phyloP scores from a whole-genome alignment of 768 basidiomycete species.

The Goffeauzyma gilvescens region DNA sequence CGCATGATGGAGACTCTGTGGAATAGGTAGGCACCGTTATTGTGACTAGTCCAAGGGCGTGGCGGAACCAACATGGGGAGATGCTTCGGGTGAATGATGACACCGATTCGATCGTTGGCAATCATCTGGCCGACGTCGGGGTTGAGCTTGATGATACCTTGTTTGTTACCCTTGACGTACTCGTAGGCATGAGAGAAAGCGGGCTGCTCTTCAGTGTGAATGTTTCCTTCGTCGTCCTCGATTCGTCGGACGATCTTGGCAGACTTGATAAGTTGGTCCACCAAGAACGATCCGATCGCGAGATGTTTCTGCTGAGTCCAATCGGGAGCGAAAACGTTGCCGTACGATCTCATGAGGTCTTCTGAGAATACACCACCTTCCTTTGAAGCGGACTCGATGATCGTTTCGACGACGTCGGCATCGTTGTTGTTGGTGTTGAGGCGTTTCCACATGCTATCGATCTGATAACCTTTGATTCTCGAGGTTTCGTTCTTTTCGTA shows the following conservation, averaged over 20 bases:
- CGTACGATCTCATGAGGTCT: too few species aligned
- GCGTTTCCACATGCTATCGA: not conserved
- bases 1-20: conserved; percentile 68
- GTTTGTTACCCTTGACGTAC: conserved; percentile 74
- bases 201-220: conserved; percentile 54
- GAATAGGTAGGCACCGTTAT: conserved; percentile 66
- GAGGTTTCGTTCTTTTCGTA: not conserved
- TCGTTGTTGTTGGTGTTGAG: too few species aligned
- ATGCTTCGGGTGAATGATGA: conserved; percentile 73
- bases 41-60: conserved; percentile 59
- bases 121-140: conserved; percentile 57
- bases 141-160: conserved; percentile 81
- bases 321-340: conserved; percentile 34
- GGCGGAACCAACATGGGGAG: conserved; percentile 89
- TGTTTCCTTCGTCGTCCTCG: conserved; percentile 41
- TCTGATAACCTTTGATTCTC: not conserved
- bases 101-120: conserved; percentile 49
- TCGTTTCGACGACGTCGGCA: too few species aligned
- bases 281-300: conserved; percentile 60
- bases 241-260: conserved; percentile 53
- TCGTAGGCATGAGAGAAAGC: conserved; percentile 86
- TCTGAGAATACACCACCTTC: conserved; percentile 1
- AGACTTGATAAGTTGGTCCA: conserved; percentile 65
- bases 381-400: too few species aligned
- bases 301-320: conserved; percentile 67